Evolutionary conservation across 441 rosid species (phyloP).

Genomic region (Croton setiger): DNA sequence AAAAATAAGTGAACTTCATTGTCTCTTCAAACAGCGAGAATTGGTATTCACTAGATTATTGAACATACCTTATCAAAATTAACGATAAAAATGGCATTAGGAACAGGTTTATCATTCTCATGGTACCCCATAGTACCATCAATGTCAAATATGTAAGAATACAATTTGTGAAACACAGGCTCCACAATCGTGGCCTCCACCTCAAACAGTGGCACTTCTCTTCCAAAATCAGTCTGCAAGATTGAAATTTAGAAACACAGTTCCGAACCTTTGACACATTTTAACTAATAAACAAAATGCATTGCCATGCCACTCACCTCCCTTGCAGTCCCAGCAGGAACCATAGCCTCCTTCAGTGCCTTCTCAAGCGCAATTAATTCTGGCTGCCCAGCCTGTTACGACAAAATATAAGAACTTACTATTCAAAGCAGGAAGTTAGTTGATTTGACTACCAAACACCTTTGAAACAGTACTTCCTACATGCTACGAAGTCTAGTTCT

Average conservation of each 20-base stretch:
- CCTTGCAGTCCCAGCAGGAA: constrained; percentile 77
- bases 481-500: too few species aligned
- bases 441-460: too few species aligned
- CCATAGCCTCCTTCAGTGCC: constrained; percentile 77
- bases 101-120: constrained; percentile 71
- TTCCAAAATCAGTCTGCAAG: constrained; percentile 73
- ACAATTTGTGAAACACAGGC: constrained; percentile 66
- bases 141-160: constrained; percentile 73
- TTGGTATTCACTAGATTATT: background rate
- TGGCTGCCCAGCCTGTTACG: constrained; percentile 70
- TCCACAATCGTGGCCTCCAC: constrained; percentile 84
- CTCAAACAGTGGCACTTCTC: constrained; percentile 89
- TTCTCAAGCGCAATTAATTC: constrained; percentile 90
- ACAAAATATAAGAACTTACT: background rate
- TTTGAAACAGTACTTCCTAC: too few species aligned
- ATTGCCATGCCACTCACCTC: constrained; percentile 47
- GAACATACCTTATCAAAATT: constrained; percentile 89
- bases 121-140: constrained; percentile 39
- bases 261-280: background rate
- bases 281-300: background rate
- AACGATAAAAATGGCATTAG: constrained; percentile 78
- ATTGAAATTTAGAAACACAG: background rate
- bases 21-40: background rate
- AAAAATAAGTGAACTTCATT: background rate
- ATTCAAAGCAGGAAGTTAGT: too few species aligned